Evolutionary conservation across 2,329 filamentous ascomycete genomes (phyloP).

Genomic region (Cercospora nicotianae): DNA sequence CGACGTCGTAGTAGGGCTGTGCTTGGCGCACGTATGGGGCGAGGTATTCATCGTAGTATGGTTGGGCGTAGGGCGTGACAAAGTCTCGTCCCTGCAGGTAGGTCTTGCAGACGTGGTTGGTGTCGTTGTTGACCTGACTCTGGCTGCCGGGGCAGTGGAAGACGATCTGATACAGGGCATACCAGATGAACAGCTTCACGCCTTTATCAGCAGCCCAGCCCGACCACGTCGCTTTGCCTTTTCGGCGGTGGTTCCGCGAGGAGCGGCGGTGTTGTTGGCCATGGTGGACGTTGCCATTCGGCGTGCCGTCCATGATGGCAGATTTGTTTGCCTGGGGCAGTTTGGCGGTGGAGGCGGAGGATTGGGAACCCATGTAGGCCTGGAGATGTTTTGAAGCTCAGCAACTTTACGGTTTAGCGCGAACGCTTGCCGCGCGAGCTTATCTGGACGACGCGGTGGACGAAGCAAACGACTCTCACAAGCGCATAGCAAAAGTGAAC

Average conservation of each 20-base stretch:
- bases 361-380: conserved; percentile 4
- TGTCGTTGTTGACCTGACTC: conserved; percentile 65
- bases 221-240: conserved; percentile 23
- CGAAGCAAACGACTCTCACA: neutral
- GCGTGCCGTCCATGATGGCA: conserved; percentile 27
- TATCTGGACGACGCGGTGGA: conserved; percentile 2
- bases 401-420: neutral
- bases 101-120: conserved; percentile 77
- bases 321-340: conserved; percentile 13
- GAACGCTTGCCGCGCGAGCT: neutral
- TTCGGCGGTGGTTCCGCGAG: conserved; percentile 22
- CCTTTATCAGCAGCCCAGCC: conserved; percentile 34
- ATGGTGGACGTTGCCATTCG: conserved; percentile 22
- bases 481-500: conserved; percentile 1
- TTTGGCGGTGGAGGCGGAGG: conserved; percentile 5
- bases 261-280: conserved; percentile 19
- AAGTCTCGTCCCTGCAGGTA: conserved; percentile 68
- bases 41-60: conserved; percentile 83
- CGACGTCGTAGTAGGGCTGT: conserved; percentile 66
- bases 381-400: conserved; percentile 2
- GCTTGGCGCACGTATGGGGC: conserved; percentile 76
- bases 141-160: conserved; percentile 77
- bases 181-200: conserved; percentile 74
- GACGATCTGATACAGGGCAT: conserved; percentile 74
- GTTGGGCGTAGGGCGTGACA: conserved; percentile 72